Conservation (phyloP, 73 alveolate genomes). For the Stentor coeruleus region DNA sequence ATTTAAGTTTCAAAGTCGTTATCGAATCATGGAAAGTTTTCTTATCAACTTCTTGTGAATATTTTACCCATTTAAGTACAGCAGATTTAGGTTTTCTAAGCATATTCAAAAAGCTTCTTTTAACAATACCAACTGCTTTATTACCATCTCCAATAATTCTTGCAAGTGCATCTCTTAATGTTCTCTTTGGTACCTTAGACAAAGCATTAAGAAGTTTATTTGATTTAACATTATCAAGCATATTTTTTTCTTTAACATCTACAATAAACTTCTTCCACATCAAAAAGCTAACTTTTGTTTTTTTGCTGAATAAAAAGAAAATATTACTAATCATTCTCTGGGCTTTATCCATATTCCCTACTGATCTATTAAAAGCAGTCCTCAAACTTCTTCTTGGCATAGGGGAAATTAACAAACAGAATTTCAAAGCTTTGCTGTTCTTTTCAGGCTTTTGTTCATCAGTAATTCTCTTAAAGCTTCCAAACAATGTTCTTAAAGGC, state of each 20-base stretch:
- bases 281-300: not conserved
- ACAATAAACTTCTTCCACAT: conserved; percentile 9
- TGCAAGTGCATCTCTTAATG: not conserved
- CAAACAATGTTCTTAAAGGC: not conserved
- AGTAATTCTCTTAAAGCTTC: not conserved
- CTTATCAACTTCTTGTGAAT: not conserved
- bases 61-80: not conserved
- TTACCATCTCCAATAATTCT: conserved; percentile 15
- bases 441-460: not conserved
- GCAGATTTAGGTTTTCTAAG: not conserved
- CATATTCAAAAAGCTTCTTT: not conserved
- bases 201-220: not conserved
- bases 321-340: not conserved
- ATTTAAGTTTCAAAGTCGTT: not conserved
- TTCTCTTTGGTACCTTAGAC: not conserved
- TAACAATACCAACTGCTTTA: not conserved
- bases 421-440: not conserved
- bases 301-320: not conserved
- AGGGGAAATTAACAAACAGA: not conserved
- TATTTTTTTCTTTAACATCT: not conserved
- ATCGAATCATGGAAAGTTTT: not conserved
- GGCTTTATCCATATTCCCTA: not conserved
- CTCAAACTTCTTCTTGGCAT: not conserved
- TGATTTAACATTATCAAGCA: not conserved
- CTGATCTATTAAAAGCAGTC: not conserved